Evolutionary conservation across 129 eudicot genomes (phyloP).

Genomic region (Flaveria brownii): DNA sequence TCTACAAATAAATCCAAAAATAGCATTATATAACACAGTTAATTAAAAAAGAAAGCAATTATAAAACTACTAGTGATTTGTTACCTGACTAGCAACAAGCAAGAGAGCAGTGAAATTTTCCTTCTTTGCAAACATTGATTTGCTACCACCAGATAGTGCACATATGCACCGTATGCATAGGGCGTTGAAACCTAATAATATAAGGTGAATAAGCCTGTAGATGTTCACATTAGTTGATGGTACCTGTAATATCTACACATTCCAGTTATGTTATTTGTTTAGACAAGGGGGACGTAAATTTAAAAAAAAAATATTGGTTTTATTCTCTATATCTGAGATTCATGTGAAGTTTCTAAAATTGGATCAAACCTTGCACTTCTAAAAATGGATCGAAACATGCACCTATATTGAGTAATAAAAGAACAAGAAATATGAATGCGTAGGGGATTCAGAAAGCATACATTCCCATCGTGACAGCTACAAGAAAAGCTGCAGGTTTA

Average conservation of each 20-base stretch:
- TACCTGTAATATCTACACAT: background rate
- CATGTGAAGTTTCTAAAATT: background rate
- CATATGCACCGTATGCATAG: slow-evolving; percentile 50
- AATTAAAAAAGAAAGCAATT: background rate
- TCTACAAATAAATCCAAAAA: slow-evolving; percentile 41
- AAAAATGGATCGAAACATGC: background rate
- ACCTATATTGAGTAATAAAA: background rate
- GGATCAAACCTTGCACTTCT: background rate
- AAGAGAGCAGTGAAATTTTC: slow-evolving; percentile 71
- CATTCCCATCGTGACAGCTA: slow-evolving; percentile 73
- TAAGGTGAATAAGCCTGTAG: slow-evolving; percentile 70
- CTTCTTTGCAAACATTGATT: slow-evolving; percentile 60
- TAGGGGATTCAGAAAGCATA: slow-evolving; percentile 35
- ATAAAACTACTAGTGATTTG: background rate
- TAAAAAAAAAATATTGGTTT: background rate
- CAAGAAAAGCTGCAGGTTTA: slow-evolving; percentile 69
- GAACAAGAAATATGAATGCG: background rate
- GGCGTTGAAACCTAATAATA: slow-evolving; percentile 68
- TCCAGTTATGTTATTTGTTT: slow-evolving; percentile 1
- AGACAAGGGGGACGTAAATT: background rate
- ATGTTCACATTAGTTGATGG: slow-evolving; percentile 24
- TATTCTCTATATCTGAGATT: slow-evolving; percentile 1
- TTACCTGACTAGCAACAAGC: slow-evolving; percentile 87
- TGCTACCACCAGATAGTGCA: slow-evolving; percentile 66
- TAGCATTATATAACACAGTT: background rate